Conservation (phyloP, 2,329 filamentous ascomycete species). For the Botrytis medusae region DNA sequence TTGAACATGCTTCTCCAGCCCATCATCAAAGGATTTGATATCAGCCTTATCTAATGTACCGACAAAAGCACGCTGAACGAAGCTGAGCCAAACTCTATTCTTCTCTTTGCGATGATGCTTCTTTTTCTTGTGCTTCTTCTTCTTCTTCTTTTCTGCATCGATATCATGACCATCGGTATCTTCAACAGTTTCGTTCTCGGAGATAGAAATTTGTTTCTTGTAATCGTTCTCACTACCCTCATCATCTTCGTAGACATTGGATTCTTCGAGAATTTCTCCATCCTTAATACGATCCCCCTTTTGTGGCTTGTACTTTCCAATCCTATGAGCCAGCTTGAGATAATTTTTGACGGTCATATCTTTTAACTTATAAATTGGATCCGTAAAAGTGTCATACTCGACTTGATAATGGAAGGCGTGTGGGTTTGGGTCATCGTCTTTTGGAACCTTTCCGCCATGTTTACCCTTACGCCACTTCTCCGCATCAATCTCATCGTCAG, state of each 20-base stretch:
- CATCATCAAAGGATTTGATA: slow-evolving; percentile 44
- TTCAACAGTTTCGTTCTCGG: slow-evolving; percentile 33
- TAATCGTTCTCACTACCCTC: slow-evolving; percentile 33
- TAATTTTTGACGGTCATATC: slow-evolving; percentile 85
- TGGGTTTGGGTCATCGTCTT: slow-evolving; percentile 55
- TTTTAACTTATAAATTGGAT: slow-evolving; percentile 69
- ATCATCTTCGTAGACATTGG: slow-evolving; percentile 26
- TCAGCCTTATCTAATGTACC: slow-evolving; percentile 67
- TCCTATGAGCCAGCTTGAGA: slow-evolving; percentile 75
- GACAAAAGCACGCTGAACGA: slow-evolving; percentile 77
- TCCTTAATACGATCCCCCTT: slow-evolving; percentile 38
- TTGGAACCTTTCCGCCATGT: slow-evolving; percentile 58
- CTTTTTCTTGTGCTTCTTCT: slow-evolving; percentile 43
- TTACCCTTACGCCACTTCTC: slow-evolving; percentile 63
- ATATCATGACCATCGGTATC: slow-evolving; percentile 38
- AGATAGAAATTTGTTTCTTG: slow-evolving; percentile 19
- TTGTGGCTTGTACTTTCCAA: slow-evolving; percentile 56
- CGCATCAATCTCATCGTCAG: slow-evolving; percentile 38
- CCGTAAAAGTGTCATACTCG: slow-evolving; percentile 82
- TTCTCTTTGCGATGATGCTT: slow-evolving; percentile 55
- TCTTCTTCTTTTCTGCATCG: slow-evolving; percentile 33
- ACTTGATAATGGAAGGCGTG: slow-evolving; percentile 71
- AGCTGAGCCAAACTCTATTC: slow-evolving; percentile 75
- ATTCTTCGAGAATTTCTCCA: slow-evolving; percentile 24
- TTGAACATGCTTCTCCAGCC: neutral